Base-by-base conservation (phyloP, 2,329 filamentous ascomycete genomes). In the Aspergillus felis region DNA sequence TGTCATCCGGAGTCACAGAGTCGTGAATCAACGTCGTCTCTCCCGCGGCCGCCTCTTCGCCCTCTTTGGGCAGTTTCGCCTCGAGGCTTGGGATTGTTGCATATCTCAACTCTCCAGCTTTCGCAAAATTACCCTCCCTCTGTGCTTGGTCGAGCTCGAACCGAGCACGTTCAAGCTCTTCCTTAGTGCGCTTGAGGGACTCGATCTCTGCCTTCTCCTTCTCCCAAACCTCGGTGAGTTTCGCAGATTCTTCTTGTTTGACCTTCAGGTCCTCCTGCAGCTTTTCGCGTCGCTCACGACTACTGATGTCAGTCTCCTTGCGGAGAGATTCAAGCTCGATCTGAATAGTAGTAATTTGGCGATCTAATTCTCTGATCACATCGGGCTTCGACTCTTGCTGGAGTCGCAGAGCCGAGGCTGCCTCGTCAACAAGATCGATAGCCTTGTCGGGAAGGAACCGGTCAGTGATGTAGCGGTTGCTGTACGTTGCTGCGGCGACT, bases 301-400 rank as follows among this genome's bases (percentile, higher is more conserved):
- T 96, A 20, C 90, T 87, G 51, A 96, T 82, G 65, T 99, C 94
- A 10, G 87, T 96, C 73, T 99, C 94, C 68, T 97, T 97, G 52
- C 93, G 85, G 46, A 99, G 77, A 60, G 92, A 97, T 71, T 97
- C 94, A 0, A 97, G 82, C 72, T 99, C 93, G 61, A 99, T 97
- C 70, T 97, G 93, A 14, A 97, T 91, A 0, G 93, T 97, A 85
- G 97, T 95, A 59, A 97, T 96, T 68, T 92, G 91, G 60, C 95
- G 90, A 68, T 97, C 93, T 1, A 97, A 84, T 52, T 89, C 86
- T 78, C 95, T 91, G 35, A 99, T 97, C 8, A 93, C 87, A 65
- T 97, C 94, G 0, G 94, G 94, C 67, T 97, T 97, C 66, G 91
- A 96, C 74, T 99, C 94, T 74, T 97, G 94, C 70, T 97, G 93